A percentile compares a stretch with the other conserved stretches of the same genome.
These are phyloP conservation scores for Butyriboletus appendiculatus DNA, from an alignment of 1,284 basidiomycete genomes.

Conservation along the genomic window DNA sequence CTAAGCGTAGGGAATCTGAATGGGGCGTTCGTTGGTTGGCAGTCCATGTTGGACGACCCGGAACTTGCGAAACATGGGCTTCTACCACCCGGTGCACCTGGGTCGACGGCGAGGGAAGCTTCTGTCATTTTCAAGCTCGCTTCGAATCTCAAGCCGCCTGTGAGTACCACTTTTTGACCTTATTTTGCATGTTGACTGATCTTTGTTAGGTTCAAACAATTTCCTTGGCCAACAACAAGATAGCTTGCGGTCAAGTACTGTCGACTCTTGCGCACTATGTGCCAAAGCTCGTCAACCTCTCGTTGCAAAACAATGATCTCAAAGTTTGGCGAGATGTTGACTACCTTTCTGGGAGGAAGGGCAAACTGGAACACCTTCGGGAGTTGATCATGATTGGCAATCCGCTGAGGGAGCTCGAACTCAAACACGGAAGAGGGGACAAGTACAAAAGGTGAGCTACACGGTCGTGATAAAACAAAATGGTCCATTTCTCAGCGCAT, in stretches of 20 bases:
- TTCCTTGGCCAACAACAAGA: constrained; percentile 67
- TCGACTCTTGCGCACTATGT: constrained; percentile 64
- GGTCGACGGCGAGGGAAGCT: constrained; percentile 61
- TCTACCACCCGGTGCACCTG: constrained; percentile 63
- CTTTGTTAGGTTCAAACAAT: constrained; percentile 64
- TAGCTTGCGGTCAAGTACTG: constrained; percentile 50
- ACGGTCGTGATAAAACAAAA: not conserved
- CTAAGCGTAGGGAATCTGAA: constrained; percentile 31
- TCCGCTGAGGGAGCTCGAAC: constrained; percentile 69
- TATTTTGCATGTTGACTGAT: constrained; percentile 2
- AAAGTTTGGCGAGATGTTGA: constrained; percentile 69
- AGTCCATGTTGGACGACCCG: constrained; percentile 68
- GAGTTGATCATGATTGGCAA: constrained; percentile 84
- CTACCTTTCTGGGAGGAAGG: constrained; percentile 57
- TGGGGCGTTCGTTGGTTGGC: constrained; percentile 31
- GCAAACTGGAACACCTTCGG: constrained; percentile 60
- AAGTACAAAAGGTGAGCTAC: constrained; percentile 64
- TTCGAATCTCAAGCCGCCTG: constrained; percentile 73
- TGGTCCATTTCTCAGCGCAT: constrained; percentile 20
- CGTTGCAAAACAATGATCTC: constrained; percentile 75
- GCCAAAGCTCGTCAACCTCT: constrained; percentile 77
- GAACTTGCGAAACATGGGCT: constrained; percentile 68
- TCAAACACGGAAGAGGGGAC: constrained; percentile 53
- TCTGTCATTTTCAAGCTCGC: constrained; percentile 87
- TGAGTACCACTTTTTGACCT: constrained; percentile 34